Percentiles rank a stretch among this genome's conserved stretches.
These are phyloP conservation scores for Paracorniculantispora psalliotae DNA, from an alignment of 2,329 filamentous ascomycete species.

Conservation along the genomic window DNA sequence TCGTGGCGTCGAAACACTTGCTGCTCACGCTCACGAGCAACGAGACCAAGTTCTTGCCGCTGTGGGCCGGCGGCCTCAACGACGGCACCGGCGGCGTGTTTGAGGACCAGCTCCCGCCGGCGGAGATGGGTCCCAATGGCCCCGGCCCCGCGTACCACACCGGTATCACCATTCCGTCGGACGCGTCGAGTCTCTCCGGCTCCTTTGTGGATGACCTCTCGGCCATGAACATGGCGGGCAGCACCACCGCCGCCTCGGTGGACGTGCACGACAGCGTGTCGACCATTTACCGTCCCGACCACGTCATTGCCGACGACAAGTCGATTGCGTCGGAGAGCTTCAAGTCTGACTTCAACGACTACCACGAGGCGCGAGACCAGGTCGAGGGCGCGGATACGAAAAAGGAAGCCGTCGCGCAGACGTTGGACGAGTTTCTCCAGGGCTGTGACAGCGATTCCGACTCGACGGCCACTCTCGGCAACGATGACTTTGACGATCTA, in stretches of 20 bases:
- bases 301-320: constrained; percentile 30
- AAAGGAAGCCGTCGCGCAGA: constrained; percentile 14
- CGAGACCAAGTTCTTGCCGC: constrained; percentile 58
- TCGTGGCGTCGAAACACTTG: constrained; percentile 38
- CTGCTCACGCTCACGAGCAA: constrained; percentile 49
- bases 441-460: constrained; percentile 15
- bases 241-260: constrained; percentile 30
- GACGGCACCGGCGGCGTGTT: constrained; percentile 49
- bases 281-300: constrained; percentile 28
- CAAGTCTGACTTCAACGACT: constrained; percentile 26
- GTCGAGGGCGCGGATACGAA: constrained; percentile 28
- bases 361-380: constrained; percentile 30
- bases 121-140: constrained; percentile 40
- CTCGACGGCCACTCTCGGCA: not conserved
- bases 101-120: constrained; percentile 34
- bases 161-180: constrained; percentile 33
- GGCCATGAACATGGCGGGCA: constrained; percentile 28
- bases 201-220: constrained; percentile 33
- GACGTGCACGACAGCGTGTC: constrained; percentile 37
- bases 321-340: constrained; percentile 34
- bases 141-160: constrained; percentile 46
- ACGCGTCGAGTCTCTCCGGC: constrained; percentile 28
- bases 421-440: constrained; percentile 19
- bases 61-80: constrained; percentile 57
- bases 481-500: not conserved